Conservation (phyloP, 2,329 filamentous ascomycete genomes). For the Blastomyces parvus region DNA sequence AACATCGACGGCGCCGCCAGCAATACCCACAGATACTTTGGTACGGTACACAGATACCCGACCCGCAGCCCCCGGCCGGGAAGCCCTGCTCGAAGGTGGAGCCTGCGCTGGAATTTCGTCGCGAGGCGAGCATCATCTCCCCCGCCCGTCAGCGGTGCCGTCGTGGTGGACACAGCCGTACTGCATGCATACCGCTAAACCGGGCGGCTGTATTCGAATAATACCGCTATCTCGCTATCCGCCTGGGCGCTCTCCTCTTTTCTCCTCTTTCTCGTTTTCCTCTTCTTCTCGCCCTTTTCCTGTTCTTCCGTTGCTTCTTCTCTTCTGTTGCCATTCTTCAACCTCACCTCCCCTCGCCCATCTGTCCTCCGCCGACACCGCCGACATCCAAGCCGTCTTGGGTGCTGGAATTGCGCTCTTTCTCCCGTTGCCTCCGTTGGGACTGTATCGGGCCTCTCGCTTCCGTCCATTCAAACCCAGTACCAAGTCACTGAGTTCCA, state of each 20-base stretch:
- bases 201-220: background rate
- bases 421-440: background rate
- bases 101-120: background rate
- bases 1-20: no score
- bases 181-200: background rate
- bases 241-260: constrained; percentile 4
- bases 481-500: background rate
- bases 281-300: background rate
- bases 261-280: constrained; percentile 6
- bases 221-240: constrained; percentile 8
- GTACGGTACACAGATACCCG: background rate
- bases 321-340: background rate
- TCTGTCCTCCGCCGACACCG: background rate
- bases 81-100: background rate
- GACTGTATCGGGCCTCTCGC: background rate
- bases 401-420: background rate
- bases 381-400: background rate
- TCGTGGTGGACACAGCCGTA: background rate
- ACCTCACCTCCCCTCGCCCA: background rate
- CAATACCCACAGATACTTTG: background rate
- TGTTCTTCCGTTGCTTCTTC: background rate
- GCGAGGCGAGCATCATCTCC: background rate
- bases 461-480: background rate
- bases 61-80: background rate
- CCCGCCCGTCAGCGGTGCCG: constrained; percentile 4